Base-by-base conservation (phyloP, 768 basidiomycete species). In the Neoboletus subvelutipes region DNA sequence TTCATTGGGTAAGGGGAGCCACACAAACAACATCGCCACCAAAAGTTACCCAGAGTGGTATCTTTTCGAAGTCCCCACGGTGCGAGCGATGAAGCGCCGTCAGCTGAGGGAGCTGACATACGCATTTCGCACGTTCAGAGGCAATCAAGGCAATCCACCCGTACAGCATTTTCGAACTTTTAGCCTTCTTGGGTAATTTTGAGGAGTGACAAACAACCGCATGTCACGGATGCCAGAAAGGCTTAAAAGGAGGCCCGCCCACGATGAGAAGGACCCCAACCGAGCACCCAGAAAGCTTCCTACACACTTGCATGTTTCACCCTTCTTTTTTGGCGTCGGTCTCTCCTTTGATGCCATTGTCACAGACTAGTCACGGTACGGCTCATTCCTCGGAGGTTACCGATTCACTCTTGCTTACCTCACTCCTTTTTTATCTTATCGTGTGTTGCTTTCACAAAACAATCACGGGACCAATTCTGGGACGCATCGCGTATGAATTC, bases 141-240 rank as follows among this genome's bases (percentile, higher is more conserved):
- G 60, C 72, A 68, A 73, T 72, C 71, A 31, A 31, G 45, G 46
- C 58, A 39, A 58, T 62, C 60, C 5, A 31, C 46, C 3, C 34
- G 33, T 33, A 64, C 66, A 67, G 71, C 71, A 69, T 57, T 22
- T 24, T 11, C 11, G 0, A 0, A 34, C 34, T 58, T 58, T 56
- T 71, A 60, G 53, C 71, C 60, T 62, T 39, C 17, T 64, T 51
- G 64, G 65, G 71, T 67, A 72, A 72, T 50, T 66, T 58, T 53
- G 22, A 46, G 31, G 28, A 49, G 47, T 68, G 59, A 55, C 58
- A 51, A 39, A 58, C 46, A 22, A 28, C 57, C 62, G 54, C 64
- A 48, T 64, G 69, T 53, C 37, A 51, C 62, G 42, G 56, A 13
- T 48, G 39, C 42, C n/a, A 37, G 50, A 18, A 12, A 4, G 42